Evolutionary conservation across 1,139 yeast genomes (phyloP), one percentile per base, ranked within the genome.

Genomic region (Yamadazyma triangularis): DNA sequence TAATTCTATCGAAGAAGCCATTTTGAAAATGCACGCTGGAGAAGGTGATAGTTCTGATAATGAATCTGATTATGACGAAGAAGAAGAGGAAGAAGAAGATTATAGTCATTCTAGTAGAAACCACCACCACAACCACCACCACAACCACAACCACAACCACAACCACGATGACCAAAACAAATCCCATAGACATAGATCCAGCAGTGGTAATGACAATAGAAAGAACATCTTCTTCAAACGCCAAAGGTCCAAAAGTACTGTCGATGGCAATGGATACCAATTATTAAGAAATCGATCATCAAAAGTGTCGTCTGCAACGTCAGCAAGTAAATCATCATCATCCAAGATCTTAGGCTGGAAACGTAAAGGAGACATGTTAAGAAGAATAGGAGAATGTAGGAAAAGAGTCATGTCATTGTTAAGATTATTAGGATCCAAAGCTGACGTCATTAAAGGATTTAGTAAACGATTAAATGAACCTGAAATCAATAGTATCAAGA

Each of bases 361-460:
- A 47, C 73, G 85, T 35, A 88, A 88, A 58, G 96, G 95, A 8
- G 95, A 89, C 51, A 86, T 91, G 95, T 70, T 91, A 58, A 64
- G 96, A 42, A 69, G 96, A 46, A 91, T 91, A 43, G 98, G 97
- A 23, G 96, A 88, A 53, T 85, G 96, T 43, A 79, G 98, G 38
- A 88, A 88, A 53, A 67, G 95, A 31, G 96, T 91, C 3, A 91
- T 89, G 96, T 81, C 94, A 21, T 71, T 91, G 19, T 63, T 88
- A 40, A 64, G 98, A 35, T 67, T 91, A 31, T 59, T 91, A 28
- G 95, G 95, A 4, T 81, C 89, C 30, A 91, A 91, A 57, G 97
- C 97, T 0, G 98, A 91, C 58, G 98, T 91, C 13, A 87, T 91
- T 42, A 86, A 85, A 51, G 96, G 96, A 0, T 89, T 91, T 52